Evolutionary conservation across 2,329 filamentous ascomycete genomes (phyloP), one percentile per base, ranked within the genome.

Genomic region (Ophiostoma fasciatum): DNA sequence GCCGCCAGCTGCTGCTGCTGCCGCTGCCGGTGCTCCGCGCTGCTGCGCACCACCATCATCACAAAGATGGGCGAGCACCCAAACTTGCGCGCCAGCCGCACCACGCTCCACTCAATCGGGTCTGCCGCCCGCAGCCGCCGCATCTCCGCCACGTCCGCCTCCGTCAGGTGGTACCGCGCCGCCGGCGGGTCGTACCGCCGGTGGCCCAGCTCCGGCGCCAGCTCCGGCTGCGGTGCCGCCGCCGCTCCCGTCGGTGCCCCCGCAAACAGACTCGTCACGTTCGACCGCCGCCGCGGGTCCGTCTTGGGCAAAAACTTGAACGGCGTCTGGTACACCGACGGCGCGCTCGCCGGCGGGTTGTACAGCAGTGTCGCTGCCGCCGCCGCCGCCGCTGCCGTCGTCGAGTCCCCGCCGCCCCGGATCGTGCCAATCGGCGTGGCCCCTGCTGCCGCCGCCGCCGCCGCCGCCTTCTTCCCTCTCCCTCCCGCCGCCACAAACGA

Each of bases 311-410:
- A 65, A 56, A 78, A 78, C 51, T 74, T 68, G 57, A 74, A 67
- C 38, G 74, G 74, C n/a, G 74, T 78, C 57, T 78, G 68, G 48
- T 63, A 64, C 39, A 74, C 71, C n/a, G 69, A 56, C 11, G 62
- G 54, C 23, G 56, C 57, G 30, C 62, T 57, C 22, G 61, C 55
- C 28, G 63, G 63, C 28, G 62, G 63, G 53, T 66, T 66, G 56
- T 63, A 64, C 46, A 66, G 55, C 47, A 66, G 60, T 40, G 58
- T 54, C 47, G 62, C 51, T 45, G 56, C 49, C 45, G 28, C 30
- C 14, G 15, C 4, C 6, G n/a, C 42, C 35, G 54, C 52, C 42
- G 50, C 56, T 44, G 52, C 59, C 45, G 52, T 59, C 12, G 17
- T 20, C 13, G 8, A 4, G 11, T 28, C 14, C 12, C 20, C 29